Evolutionary conservation across 169 alveolate species (phyloP).

Genomic region (Plasmodium ovale): DNA sequence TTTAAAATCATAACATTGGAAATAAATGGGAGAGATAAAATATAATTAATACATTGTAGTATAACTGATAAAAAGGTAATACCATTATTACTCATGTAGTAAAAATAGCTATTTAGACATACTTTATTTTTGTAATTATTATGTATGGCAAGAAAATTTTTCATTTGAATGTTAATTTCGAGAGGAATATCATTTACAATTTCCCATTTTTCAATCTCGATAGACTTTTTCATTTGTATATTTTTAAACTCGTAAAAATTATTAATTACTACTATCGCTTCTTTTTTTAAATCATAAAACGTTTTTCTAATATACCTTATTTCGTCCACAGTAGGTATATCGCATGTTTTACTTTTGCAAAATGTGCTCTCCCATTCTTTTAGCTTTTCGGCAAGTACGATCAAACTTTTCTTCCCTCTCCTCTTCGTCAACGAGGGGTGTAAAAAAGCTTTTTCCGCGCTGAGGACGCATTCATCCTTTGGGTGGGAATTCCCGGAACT

Average conservation of each 20-base stretch:
- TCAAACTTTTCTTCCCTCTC: too few relatives aligned
- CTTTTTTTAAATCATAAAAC: not conserved
- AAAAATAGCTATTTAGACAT: not conserved
- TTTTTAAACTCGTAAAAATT: slow-evolving; percentile 53
- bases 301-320: not conserved
- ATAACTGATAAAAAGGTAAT: slow-evolving; percentile 13
- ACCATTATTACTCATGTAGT: slow-evolving; percentile 31
- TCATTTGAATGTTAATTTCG: slow-evolving; percentile 16
- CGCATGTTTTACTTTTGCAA: too few relatives aligned
- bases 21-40: slow-evolving; percentile 13
- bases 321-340: too few relatives aligned
- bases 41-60: slow-evolving; percentile 12
- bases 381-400: too few relatives aligned
- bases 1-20: slow-evolving; percentile 19
- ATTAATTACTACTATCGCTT: not conserved
- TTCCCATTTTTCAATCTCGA: slow-evolving; percentile 48
- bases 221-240: slow-evolving; percentile 28
- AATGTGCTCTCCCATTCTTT: too few relatives aligned
- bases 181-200: slow-evolving; percentile 26
- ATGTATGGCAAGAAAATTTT: slow-evolving; percentile 9
- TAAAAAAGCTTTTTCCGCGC: too few relatives aligned
- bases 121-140: slow-evolving; percentile 15
- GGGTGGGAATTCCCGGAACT: too few relatives aligned
- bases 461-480: too few relatives aligned
- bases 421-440: too few relatives aligned